Evolutionary conservation across 495 filamentous ascomycete species (phyloP).

Genomic region (Xylaria intraflava): DNA sequence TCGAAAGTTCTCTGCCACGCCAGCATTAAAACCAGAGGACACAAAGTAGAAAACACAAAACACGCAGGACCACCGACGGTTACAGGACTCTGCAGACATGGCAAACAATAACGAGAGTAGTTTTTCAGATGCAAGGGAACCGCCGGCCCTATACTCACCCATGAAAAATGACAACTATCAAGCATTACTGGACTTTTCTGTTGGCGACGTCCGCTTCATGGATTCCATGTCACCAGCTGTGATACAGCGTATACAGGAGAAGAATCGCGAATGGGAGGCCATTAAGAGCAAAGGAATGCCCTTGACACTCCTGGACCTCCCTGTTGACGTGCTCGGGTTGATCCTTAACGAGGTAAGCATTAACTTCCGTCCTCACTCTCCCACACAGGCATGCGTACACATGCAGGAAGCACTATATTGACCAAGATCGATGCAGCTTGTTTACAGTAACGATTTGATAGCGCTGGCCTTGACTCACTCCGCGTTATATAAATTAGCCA

Average conservation of each 20-base stretch:
- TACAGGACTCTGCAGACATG: not conserved
- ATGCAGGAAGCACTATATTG: slow-evolving; percentile 4
- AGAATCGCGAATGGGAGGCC: slow-evolving; percentile 33
- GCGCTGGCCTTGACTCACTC: slow-evolving; percentile 79
- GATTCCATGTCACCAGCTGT: slow-evolving; percentile 15
- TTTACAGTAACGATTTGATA: slow-evolving; percentile 81
- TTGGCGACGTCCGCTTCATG: slow-evolving; percentile 5
- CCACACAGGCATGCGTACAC: not conserved
- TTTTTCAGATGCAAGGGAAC: not conserved
- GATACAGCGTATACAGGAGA: slow-evolving; percentile 32
- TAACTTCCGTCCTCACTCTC: not conserved
- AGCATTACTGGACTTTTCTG: slow-evolving; percentile 12
- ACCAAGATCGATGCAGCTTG: slow-evolving; percentile 52
- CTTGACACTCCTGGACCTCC: slow-evolving; percentile 68
- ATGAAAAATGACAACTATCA: slow-evolving; percentile 17
- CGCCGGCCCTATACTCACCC: slow-evolving; percentile 4
- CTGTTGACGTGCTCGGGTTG: slow-evolving; percentile 77
- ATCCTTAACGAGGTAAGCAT: slow-evolving; percentile 78
- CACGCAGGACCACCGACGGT: not conserved
- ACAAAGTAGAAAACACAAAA: not conserved
- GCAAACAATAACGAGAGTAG: not conserved
- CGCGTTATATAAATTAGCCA: slow-evolving; percentile 70
- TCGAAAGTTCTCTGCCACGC: not conserved
- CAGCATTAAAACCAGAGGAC: no score
- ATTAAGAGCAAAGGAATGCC: slow-evolving; percentile 34